phyloP scores from a whole-genome alignment of 306 rosid species.

The Heteromeles arbutifolia region DNA sequence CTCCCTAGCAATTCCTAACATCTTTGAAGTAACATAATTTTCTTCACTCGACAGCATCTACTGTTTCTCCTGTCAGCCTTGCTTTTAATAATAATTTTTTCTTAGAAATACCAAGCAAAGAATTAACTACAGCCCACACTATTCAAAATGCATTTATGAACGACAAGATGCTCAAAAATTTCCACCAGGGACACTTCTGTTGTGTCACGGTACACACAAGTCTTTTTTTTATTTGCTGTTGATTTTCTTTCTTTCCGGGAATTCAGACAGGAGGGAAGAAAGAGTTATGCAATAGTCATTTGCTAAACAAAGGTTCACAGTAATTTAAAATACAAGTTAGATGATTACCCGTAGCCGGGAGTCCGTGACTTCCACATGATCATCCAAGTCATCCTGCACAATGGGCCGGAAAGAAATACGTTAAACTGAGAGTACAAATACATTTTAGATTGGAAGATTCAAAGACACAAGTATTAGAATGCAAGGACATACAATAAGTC shows the following conservation, averaged over 20 bases:
- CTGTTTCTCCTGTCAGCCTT: neutral
- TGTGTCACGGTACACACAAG: neutral
- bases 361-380: constrained; percentile 86
- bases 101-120: neutral
- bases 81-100: neutral
- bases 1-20: neutral
- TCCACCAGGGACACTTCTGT: neutral
- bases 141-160: neutral
- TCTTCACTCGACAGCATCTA: neutral
- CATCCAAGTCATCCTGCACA: constrained; percentile 91
- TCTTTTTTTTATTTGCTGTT: no score
- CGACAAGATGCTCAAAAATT: neutral
- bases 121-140: neutral
- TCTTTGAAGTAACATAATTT: neutral
- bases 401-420: neutral
- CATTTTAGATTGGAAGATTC: constrained; percentile 8
- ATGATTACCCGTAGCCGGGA: constrained; percentile 74
- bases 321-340: constrained; percentile 3
- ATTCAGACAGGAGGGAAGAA: neutral
- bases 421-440: neutral
- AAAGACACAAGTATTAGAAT: constrained; percentile 3
- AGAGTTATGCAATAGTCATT: neutral
- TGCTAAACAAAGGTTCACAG: neutral
- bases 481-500: constrained; percentile 67
- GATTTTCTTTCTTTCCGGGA: neutral